phyloP scores from a whole-genome alignment of 371 early-diverging fungal species.

The Agmasoma carcini region DNA sequence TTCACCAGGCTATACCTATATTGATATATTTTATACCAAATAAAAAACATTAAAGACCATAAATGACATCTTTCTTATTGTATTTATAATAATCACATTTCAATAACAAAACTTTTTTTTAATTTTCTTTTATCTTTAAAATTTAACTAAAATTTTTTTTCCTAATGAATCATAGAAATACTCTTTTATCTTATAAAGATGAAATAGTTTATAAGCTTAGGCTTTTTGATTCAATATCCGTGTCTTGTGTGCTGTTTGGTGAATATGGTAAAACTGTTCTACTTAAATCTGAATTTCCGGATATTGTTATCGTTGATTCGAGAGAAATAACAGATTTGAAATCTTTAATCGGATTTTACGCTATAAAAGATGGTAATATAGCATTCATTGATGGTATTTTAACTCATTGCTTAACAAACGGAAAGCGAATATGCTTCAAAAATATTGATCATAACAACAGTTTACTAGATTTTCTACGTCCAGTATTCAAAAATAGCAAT shows the following conservation, averaged over 20 bases:
- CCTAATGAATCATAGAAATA: too few species aligned
- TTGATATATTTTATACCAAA: too few species aligned
- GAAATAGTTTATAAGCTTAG: not conserved
- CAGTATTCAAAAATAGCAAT: conserved; percentile 24
- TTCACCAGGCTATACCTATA: too few species aligned
- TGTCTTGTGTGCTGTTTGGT: conserved; percentile 24
- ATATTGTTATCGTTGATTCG: conserved; percentile 27
- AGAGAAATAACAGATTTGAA: conserved; percentile 40
- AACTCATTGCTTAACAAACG: conserved; percentile 69
- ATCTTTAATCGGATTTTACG: conserved; percentile 31
- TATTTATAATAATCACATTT: too few species aligned
- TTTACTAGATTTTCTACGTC: conserved; percentile 22
- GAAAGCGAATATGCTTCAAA: conserved; percentile 84
- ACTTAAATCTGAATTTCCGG: not conserved
- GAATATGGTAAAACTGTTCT: conserved; percentile 17
- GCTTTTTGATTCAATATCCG: conserved; percentile 1
- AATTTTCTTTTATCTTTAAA: too few species aligned
- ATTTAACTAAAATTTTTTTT: too few species aligned
- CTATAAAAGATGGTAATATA: conserved; percentile 60
- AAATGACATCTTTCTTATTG: too few species aligned
- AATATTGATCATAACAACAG: conserved; percentile 67
- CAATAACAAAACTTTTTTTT: too few species aligned
- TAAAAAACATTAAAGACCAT: too few species aligned
- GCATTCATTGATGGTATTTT: conserved; percentile 78
- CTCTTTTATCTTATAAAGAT: too few species aligned